Base-by-base conservation (phyloP, 2,329 filamentous ascomycete species). In the Orbilia blumenaviensis region DNA sequence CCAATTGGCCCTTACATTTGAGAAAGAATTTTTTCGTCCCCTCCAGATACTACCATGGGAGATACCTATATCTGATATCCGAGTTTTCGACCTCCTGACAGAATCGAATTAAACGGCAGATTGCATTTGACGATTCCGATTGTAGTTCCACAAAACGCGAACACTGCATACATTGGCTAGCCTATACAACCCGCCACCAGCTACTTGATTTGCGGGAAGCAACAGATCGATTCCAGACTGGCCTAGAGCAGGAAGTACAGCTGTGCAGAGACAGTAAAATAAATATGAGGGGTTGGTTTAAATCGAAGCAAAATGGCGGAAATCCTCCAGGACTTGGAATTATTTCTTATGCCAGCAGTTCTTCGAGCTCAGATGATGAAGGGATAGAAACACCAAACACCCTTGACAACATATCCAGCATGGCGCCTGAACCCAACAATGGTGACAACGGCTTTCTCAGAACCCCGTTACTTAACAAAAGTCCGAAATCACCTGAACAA, bases 261-360 rank as follows among this genome's bases (percentile, higher is more conserved):
- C 16, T 8, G 18, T 25, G 29, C n/a, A 41, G 3, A 41, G 6
- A 41, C n/a, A 42, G 21, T 38, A 38, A 38, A 42, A 18, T 16
- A 46, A 66, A 62, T 50, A 66, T 74, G 69, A 56, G 62, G 29
- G 52, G 41, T 23, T 74, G 69, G 69, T 74, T 66, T 32, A 64
- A 61, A 42, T 34, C 60, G 9, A 61, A 14, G n/a, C 62, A 62
- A 52, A 68, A 64, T 36, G 36, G 44, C 27, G 44, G 48, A 7
- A 56, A 48, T 14, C 52, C 69, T 32, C n/a, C 69, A 5, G 41
- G 46, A 21, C 56, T 48, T 27, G 52, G 54, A 36, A 68, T 54
- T 27, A 62, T 63, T n/a, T 67, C 46, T 6, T 75, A 75, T 32
- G 63, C 63, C 44, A 63, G 71, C 21, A 52, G 34, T 23, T 66